Evolutionary conservation across 208 protist genomes (phyloP).

Genomic region (Trypanosoma cruzi): DNA sequence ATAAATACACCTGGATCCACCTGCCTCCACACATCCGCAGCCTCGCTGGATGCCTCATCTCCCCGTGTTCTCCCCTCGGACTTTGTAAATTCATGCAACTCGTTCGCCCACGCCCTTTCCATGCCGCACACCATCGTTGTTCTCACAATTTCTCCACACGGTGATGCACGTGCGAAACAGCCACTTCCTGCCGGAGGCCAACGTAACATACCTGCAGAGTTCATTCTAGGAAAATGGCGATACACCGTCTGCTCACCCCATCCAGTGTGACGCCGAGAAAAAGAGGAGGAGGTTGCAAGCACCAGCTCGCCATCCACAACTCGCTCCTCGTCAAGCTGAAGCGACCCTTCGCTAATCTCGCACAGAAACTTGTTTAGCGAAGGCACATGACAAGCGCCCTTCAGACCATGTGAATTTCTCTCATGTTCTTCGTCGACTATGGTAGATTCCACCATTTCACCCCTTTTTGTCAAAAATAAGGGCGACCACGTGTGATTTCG

Average conservation of each 20-base stretch:
- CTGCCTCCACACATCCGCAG: not conserved
- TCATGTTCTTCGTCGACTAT: not conserved
- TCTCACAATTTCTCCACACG: not conserved
- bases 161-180: not conserved
- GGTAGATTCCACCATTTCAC: not conserved
- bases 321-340: constrained; percentile 19
- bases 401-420: constrained; percentile 10
- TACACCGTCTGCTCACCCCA: not conserved
- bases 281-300: not conserved
- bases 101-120: constrained; percentile 6
- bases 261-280: not conserved
- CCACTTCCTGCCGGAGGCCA: not conserved
- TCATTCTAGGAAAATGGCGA: constrained; percentile 15
- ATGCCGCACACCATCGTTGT: constrained; percentile 22
- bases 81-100: constrained; percentile 7
- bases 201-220: constrained; percentile 16
- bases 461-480: not conserved
- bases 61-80: not conserved
- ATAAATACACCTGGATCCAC: constrained; percentile 16
- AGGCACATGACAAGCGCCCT: constrained; percentile 45
- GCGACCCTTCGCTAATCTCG: constrained; percentile 19
- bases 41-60: not conserved
- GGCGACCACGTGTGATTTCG: constrained; percentile 5
- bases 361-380: constrained; percentile 47
- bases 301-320: constrained; percentile 29